phyloP scores from a whole-genome alignment of 2,329 filamentous ascomycete species.

The Ceratocystis huliohia region DNA sequence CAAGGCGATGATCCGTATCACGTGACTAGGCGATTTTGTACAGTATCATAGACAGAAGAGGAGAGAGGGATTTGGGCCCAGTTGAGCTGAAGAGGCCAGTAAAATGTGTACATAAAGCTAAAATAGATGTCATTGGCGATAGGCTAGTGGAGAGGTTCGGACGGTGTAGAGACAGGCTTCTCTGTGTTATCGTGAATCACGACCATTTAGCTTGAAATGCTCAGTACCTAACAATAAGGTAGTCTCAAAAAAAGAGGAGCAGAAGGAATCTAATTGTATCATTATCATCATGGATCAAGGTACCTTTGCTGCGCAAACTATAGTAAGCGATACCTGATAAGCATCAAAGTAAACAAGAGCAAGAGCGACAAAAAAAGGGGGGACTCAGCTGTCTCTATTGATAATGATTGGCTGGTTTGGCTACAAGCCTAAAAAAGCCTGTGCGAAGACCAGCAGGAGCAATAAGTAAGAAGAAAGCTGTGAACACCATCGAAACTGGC shows the following conservation, averaged over 20 bases:
- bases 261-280: neutral
- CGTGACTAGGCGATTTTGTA: neutral
- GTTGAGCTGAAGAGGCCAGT: neutral
- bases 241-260: too few species aligned
- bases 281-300: neutral
- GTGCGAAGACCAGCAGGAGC: neutral
- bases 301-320: neutral
- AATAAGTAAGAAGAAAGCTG: neutral
- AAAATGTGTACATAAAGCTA: neutral
- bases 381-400: neutral
- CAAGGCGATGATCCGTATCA: too few species aligned
- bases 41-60: neutral
- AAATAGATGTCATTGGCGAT: too few species aligned
- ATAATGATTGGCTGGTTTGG: neutral
- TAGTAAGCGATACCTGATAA: constrained; percentile 1
- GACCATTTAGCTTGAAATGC: too few species aligned
- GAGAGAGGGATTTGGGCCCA: neutral
- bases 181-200: too few species aligned
- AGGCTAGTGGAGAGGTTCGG: too few species aligned
- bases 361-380: neutral
- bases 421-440: too few species aligned
- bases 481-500: neutral
- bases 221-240: too few species aligned
- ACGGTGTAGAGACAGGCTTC: too few species aligned
- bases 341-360: neutral